These are phyloP conservation scores for Dendrocalamus sinicus DNA, from an alignment of 176 grass and related monocot genomes.

Conservation along the genomic window DNA sequence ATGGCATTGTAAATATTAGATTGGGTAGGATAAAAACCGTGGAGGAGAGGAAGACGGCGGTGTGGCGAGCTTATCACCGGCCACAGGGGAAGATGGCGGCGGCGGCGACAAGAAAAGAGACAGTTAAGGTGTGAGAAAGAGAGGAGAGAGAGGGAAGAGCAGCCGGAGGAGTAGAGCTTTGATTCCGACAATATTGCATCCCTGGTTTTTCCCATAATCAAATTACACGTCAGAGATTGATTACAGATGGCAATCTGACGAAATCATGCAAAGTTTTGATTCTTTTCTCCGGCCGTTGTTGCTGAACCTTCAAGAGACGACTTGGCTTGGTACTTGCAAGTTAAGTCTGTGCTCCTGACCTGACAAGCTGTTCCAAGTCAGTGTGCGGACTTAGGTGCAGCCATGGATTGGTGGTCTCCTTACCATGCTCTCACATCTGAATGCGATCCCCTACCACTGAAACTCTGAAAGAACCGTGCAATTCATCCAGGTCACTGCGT, in stretches of 20 bases:
- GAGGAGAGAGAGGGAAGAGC: too few species aligned
- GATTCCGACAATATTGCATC: too few species aligned
- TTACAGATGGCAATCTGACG: not conserved
- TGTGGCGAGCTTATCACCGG: too few species aligned
- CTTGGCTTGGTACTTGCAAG: not conserved
- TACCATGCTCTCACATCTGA: constrained; percentile 5
- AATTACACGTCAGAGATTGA: not conserved
- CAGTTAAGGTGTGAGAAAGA: too few species aligned
- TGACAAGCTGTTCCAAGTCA: constrained; percentile 1
- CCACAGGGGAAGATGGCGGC: too few species aligned
- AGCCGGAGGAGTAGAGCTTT: too few species aligned
- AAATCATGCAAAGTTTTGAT: not conserved
- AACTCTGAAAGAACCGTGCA: not conserved
- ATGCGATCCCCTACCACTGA: not conserved
- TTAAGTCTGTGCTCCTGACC: not conserved
- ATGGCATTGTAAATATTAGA: too few species aligned
- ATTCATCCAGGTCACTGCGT: not conserved
- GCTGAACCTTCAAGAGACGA: constrained; percentile 15
- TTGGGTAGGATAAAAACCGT: fast-evolving
- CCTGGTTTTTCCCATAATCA: not conserved
- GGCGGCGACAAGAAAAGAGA: too few species aligned
- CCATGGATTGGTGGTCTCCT: not conserved
- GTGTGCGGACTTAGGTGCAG: not conserved
- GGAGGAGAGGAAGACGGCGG: too few species aligned
- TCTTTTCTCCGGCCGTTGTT: not conserved